Evolutionary conservation across 805 yeast species (phyloP).

Genomic region (Kodamaea jinghongensis): DNA sequence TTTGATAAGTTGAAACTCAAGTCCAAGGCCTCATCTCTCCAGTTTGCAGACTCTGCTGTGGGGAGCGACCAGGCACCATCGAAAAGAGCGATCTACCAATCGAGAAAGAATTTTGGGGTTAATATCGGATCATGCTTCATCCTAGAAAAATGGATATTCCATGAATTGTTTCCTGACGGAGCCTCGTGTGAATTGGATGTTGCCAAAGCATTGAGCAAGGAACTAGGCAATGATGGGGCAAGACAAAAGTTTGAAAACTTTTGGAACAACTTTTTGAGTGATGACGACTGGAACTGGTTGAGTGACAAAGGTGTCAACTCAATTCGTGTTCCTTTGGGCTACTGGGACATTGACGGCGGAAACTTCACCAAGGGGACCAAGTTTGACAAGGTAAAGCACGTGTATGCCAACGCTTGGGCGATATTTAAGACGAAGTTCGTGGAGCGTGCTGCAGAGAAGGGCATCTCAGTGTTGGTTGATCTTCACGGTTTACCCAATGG

Average conservation of each 20-base stretch:
- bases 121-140: conserved; percentile 83
- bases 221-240: conserved; percentile 55
- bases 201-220: conserved; percentile 46
- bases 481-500: conserved; percentile 91
- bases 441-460: conserved; percentile 54
- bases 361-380: conserved; percentile 56
- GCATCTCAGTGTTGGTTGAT: conserved; percentile 78
- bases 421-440: conserved; percentile 51
- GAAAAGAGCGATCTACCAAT: conserved; percentile 50
- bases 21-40: conserved; percentile 21
- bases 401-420: conserved; percentile 75
- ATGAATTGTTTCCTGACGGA: conserved; percentile 55
- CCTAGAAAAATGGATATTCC: conserved; percentile 76
- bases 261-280: conserved; percentile 61
- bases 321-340: conserved; percentile 85
- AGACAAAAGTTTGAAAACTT: conserved; percentile 54
- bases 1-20: conserved; percentile 35
- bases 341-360: conserved; percentile 80
- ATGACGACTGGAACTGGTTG: conserved; percentile 81
- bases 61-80: conserved; percentile 35
- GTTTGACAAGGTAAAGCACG: conserved; percentile 51
- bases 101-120: conserved; percentile 73
- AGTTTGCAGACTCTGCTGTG: conserved; percentile 31
- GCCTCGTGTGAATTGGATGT: conserved; percentile 75
- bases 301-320: conserved; percentile 66